Conservation (phyloP, 2,329 filamentous ascomycete genomes). For the Aspergillus fumigatiaffinis region DNA sequence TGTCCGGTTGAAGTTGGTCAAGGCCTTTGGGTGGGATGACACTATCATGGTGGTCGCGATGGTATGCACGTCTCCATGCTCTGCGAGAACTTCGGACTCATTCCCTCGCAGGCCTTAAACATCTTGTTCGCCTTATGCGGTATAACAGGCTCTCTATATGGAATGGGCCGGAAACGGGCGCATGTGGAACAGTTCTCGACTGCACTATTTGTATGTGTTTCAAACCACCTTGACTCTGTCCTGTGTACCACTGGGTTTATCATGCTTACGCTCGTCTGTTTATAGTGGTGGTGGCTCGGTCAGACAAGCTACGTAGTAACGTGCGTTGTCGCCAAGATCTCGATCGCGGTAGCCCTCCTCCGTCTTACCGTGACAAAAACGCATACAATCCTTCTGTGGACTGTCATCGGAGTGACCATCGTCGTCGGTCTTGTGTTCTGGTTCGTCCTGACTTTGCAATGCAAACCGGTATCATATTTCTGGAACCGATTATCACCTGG, state of each 20-base stretch:
- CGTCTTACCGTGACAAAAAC: constrained; percentile 45
- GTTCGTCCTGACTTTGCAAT: constrained; percentile 52
- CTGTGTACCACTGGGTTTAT: background rate
- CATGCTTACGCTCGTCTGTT: constrained; percentile 1
- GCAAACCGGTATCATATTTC: constrained; percentile 49
- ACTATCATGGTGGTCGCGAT: constrained; percentile 34
- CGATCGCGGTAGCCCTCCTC: constrained; percentile 53
- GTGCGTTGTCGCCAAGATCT: constrained; percentile 48
- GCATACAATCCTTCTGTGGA: constrained; percentile 47
- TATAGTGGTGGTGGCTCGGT: constrained; percentile 52
- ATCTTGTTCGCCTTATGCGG: constrained; percentile 35
- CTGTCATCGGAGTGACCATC: constrained; percentile 45
- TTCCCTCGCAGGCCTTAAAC: constrained; percentile 23
- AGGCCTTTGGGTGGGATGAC: constrained; percentile 39
- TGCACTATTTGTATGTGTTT: constrained; percentile 30
- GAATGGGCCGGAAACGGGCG: constrained; percentile 25
- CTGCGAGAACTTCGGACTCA: background rate
- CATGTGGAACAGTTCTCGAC: constrained; percentile 22
- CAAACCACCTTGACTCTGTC: background rate
- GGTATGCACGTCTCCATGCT: constrained; percentile 20
- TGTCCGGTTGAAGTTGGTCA: constrained; percentile 31
- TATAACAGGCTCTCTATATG: constrained; percentile 31
- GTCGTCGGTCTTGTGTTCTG: constrained; percentile 48
- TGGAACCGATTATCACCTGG: constrained; percentile 38
- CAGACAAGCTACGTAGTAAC: constrained; percentile 52